These are phyloP conservation scores for Arthrobotrys sinensis DNA, from an alignment of 2,329 filamentous ascomycete species.

Conservation along the genomic window DNA sequence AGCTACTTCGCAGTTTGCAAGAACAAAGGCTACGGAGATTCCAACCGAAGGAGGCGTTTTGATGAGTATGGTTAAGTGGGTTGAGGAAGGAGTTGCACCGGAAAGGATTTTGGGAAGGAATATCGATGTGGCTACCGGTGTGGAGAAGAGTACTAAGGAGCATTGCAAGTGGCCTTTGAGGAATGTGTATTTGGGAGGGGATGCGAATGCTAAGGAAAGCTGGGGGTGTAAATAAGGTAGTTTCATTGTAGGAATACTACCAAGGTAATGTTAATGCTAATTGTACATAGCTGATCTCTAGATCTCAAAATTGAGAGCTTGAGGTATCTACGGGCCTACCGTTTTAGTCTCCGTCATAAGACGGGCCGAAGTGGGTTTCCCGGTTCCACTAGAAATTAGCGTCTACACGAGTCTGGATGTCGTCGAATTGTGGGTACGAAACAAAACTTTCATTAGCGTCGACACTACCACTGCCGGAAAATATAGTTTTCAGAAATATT, in stretches of 20 bases:
- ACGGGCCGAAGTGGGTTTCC: no score
- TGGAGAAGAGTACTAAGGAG: background rate
- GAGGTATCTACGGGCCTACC: no score
- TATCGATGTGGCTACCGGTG: background rate
- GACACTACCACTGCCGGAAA: no score
- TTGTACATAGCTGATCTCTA: background rate
- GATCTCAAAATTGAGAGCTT: no score
- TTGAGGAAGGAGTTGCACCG: slow-evolving; percentile 68
- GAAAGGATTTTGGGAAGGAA: slow-evolving; percentile 64
- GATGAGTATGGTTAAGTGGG: slow-evolving; percentile 71
- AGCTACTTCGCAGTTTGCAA: slow-evolving; percentile 5
- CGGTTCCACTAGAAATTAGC: no score
- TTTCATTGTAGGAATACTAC: background rate
- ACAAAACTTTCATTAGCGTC: no score
- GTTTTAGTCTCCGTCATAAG: no score
- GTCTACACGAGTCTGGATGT: no score
- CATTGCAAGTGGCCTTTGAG: slow-evolving; percentile 45
- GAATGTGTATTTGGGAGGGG: slow-evolving; percentile 25
- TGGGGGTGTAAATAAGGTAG: slow-evolving; percentile 19
- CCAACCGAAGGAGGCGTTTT: slow-evolving; percentile 64
- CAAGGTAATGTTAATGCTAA: background rate
- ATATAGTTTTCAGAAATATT: no score
- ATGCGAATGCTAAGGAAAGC: slow-evolving; percentile 10
- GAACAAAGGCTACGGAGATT: background rate
- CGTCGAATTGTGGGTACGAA: no score